Conservation (phyloP, 2,329 filamentous ascomycete species). For the Sordariomycetes sp. region DNA sequence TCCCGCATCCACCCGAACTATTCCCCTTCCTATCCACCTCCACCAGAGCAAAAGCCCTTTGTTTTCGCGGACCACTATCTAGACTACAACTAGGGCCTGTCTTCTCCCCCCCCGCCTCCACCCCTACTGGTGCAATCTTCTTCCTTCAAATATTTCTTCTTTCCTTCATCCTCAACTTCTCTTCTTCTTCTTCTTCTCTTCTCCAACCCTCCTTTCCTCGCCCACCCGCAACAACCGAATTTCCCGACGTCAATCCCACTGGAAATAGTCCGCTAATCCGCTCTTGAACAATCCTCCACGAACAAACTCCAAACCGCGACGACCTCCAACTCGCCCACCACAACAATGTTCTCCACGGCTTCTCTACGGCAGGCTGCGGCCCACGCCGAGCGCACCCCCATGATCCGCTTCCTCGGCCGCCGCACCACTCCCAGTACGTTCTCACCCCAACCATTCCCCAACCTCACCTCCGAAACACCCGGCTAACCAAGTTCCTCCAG, state of each 20-base stretch:
- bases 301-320: not conserved
- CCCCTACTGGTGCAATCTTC: not conserved
- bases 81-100: not conserved
- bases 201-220: too few relatives aligned
- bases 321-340: not conserved
- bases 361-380: slow-evolving; percentile 44
- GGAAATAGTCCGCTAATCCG: not conserved
- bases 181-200: too few relatives aligned
- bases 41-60: not conserved
- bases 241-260: too few relatives aligned
- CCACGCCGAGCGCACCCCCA: slow-evolving; percentile 44
- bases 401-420: slow-evolving; percentile 51
- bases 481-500: slow-evolving; percentile 31
- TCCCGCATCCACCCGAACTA: slow-evolving; percentile 1
- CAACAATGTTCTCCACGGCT: slow-evolving; percentile 41
- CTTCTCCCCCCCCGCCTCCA: not conserved
- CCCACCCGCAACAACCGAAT: too few relatives aligned
- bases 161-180: not conserved
- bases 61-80: not conserved
- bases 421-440: slow-evolving; percentile 42
- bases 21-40: not conserved
- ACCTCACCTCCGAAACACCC: slow-evolving; percentile 58
- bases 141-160: not conserved
- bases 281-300: not conserved
- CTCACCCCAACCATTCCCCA: slow-evolving; percentile 24